phyloP scores from a whole-genome alignment of 2,329 filamentous ascomycete genomes.

The Fusarium sp. region DNA sequence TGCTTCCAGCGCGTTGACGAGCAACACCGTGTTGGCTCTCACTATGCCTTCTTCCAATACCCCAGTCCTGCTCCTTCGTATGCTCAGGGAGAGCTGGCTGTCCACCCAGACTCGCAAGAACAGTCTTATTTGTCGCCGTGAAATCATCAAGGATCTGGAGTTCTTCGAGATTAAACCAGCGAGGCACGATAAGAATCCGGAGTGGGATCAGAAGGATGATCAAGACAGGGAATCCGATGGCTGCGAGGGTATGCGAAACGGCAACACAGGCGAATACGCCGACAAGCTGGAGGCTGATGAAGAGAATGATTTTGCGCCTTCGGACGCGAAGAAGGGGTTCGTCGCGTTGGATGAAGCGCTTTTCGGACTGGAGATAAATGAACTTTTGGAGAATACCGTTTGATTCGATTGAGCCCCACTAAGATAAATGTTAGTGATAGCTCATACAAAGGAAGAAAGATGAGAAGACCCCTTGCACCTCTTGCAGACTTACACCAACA shows the following conservation, averaged over 20 bases:
- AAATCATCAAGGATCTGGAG: slow-evolving; percentile 1
- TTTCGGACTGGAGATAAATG: slow-evolving; percentile 3
- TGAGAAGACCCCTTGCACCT: too few relatives aligned
- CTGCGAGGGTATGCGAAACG: background rate
- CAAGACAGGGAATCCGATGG: background rate
- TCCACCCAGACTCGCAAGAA: background rate
- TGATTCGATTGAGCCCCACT: slow-evolving; percentile 12
- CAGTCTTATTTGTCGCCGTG: background rate
- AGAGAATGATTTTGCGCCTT: background rate
- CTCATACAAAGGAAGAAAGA: too few relatives aligned
- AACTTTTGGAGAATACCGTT: slow-evolving; percentile 5
- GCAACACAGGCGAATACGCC: background rate
- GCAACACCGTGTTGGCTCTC: background rate
- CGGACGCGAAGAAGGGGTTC: slow-evolving; percentile 1
- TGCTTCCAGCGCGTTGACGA: background rate
- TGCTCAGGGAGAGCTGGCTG: background rate
- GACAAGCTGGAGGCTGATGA: background rate
- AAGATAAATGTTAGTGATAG: too few relatives aligned
- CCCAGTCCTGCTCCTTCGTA: background rate
- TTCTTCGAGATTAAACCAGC: background rate
- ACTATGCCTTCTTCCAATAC: background rate
- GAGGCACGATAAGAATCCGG: background rate
- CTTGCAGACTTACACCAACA: background rate
- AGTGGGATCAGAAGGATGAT: background rate
- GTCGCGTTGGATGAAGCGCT: slow-evolving; percentile 1